Percentiles rank a stretch among this genome's conserved stretches.
These are phyloP conservation scores for Xylaria polymorpha DNA, from an alignment of 2,329 filamentous ascomycete species.

Conservation along the genomic window DNA sequence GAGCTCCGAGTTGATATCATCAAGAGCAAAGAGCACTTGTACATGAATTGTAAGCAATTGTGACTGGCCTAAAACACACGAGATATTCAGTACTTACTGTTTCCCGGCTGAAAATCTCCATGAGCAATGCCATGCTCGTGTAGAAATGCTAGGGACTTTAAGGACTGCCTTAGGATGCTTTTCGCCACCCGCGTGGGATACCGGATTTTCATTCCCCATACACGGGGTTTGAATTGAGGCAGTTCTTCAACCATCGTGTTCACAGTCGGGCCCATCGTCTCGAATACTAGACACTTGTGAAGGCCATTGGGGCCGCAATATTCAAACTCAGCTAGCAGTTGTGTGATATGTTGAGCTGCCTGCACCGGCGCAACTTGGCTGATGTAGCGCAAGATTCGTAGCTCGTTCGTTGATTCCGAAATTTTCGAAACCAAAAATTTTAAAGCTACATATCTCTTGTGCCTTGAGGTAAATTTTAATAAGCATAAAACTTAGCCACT, in stretches of 20 bases:
- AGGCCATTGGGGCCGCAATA: conserved; percentile 57
- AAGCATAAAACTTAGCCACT: not conserved
- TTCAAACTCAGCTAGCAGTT: conserved; percentile 53
- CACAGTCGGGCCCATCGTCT: conserved; percentile 55
- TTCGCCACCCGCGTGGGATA: conserved; percentile 57
- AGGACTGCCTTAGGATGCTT: conserved; percentile 53
- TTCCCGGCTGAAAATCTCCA: conserved; percentile 55
- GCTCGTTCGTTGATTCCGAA: conserved; percentile 36
- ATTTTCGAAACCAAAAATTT: conserved; percentile 39
- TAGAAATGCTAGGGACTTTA: conserved; percentile 53
- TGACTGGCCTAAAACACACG: not conserved
- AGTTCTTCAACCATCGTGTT: conserved; percentile 51
- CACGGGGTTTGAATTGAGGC: conserved; percentile 48
- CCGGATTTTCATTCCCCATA: conserved; percentile 44
- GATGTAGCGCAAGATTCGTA: conserved; percentile 38
- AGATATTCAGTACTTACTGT: conserved; percentile 34
- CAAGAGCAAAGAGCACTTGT: conserved; percentile 49
- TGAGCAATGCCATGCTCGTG: conserved; percentile 53
- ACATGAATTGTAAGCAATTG: not conserved
- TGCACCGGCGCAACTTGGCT: conserved; percentile 31
- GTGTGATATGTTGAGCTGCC: conserved; percentile 48
- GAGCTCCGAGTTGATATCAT: conserved; percentile 44
- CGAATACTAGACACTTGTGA: conserved; percentile 57
- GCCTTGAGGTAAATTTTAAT: conserved; percentile 27
- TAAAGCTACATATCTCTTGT: conserved; percentile 45